phyloP scores from a whole-genome alignment of 257 asterid genomes.

The Coffea eugenioides region DNA sequence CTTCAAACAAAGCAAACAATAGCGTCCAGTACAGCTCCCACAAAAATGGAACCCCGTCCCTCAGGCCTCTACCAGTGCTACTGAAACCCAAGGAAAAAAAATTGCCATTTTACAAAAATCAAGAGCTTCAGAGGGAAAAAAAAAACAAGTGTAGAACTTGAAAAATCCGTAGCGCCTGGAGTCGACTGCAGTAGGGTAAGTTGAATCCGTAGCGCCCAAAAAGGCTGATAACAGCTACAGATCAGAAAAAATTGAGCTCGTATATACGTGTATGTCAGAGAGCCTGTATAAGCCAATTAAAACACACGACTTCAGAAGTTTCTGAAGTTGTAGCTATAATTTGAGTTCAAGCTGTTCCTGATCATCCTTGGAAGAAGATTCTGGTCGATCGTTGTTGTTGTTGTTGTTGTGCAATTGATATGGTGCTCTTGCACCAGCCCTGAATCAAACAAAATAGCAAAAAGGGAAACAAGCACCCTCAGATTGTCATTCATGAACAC shows the following conservation, averaged over 20 bases:
- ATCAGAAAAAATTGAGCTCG: background rate
- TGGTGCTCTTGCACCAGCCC: conserved; percentile 65
- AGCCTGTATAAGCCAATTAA: background rate
- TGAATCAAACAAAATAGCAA: conserved; percentile 14
- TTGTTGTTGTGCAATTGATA: conserved; percentile 42
- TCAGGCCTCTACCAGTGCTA: background rate
- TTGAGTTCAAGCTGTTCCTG: conserved; percentile 60
- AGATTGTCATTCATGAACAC: background rate
- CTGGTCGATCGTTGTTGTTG: conserved; percentile 19
- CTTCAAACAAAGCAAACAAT: too few relatives aligned
- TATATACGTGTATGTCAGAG: background rate
- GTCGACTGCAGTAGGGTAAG: background rate
- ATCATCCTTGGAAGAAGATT: conserved; percentile 45
- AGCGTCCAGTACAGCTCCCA: too few relatives aligned
- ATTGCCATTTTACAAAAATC: background rate
- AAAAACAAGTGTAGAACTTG: background rate
- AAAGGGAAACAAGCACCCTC: too few relatives aligned
- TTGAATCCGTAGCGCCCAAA: background rate
- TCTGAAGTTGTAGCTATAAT: conserved; percentile 28
- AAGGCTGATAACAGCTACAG: background rate
- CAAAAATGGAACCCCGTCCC: too few relatives aligned
- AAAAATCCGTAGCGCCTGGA: background rate
- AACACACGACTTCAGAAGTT: background rate
- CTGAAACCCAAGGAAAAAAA: background rate
- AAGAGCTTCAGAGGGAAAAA: background rate